Evolutionary conservation across 2,329 filamentous ascomycete species (phyloP), one percentile per base, ranked within the genome.

Genomic region (Xylariaceae sp.): DNA sequence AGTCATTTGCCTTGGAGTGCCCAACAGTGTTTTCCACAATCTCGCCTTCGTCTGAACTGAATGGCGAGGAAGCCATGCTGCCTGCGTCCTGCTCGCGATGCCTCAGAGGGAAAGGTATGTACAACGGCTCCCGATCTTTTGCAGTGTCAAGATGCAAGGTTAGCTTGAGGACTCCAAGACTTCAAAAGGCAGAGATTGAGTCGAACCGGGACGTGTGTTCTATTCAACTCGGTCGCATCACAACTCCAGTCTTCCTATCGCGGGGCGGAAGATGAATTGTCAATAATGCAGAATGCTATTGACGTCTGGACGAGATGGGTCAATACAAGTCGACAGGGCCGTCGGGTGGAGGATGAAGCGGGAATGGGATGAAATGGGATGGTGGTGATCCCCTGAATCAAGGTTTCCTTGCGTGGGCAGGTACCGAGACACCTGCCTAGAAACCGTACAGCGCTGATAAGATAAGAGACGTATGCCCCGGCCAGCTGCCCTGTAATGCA

Each of bases 21-120:
- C 70, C 70, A 79, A 78, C 80, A 73, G 80, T 79, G 75, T 82
- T 82, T 75, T 92, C 89, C 71, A 87, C 75, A 73, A 93, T 90
- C 78, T 95, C 90, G 75, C 90, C 90, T 75, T 95, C 89, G 73
- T 90, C 89, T 67, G 88, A 89, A 75, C 86, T 90, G 63, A 75
- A 75, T 62, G 70, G 60, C 57, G 22, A 28, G 7, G 64, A 64
- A 22, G 63, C 63, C 66, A 69, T 64, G 57, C 63, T 58, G 16
- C 3, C 4, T 38, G 16, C 16, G 54, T 28, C 54, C 56, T 64
- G 63, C 61, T 67, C 62, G 63, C 64, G 65, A 60, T 64, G 54
- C 59, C 45, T 56, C 60, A 52, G 42, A 48, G 57, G 51, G 43
- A 39, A 59, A 38, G 13, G 34, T 4, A 38, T 38, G 16, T 14